These are phyloP conservation scores for Echeveria elegans DNA, from an alignment of 164 flowering plant species.

Conservation along the genomic window DNA sequence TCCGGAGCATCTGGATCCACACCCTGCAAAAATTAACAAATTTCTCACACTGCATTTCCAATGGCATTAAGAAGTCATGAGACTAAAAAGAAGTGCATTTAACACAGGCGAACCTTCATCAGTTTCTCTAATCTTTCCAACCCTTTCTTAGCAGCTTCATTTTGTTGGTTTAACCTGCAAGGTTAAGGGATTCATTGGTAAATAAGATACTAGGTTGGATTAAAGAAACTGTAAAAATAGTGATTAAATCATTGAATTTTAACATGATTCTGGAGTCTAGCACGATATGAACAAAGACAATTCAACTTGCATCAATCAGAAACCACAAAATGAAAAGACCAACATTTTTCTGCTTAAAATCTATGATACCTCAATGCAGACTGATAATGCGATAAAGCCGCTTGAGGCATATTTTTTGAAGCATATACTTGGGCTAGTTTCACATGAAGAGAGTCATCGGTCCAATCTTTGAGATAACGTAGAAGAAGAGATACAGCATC, in stretches of 20 bases:
- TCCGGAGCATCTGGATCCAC: slow-evolving; percentile 99
- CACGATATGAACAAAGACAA: neutral
- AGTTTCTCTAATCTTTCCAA: slow-evolving; percentile 85
- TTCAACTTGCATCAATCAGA: neutral
- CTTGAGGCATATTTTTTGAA: slow-evolving; percentile 79
- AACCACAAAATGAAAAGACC: neutral
- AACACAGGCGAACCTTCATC: slow-evolving; percentile 77
- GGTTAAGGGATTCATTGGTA: neutral
- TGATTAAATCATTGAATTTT: too few relatives aligned
- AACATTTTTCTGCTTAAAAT: neutral
- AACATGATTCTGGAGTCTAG: neutral
- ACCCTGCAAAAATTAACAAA: slow-evolving; percentile 42
- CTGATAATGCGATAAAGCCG: slow-evolving; percentile 85
- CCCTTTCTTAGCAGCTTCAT: slow-evolving; percentile 90
- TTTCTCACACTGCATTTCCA: neutral
- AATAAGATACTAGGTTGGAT: too few relatives aligned
- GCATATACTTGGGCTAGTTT: slow-evolving; percentile 94
- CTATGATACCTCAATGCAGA: slow-evolving; percentile 67
- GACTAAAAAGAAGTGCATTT: neutral
- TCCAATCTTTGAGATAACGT: slow-evolving; percentile 86
- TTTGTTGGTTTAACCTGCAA: slow-evolving; percentile 71
- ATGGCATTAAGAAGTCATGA: neutral
- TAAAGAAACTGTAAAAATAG: too few relatives aligned
- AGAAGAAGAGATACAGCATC: slow-evolving; percentile 85
- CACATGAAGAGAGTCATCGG: slow-evolving; percentile 89